Evolutionary conservation across 495 filamentous ascomycete species (phyloP).

Genomic region (Trichodelitschia bisporula): DNA sequence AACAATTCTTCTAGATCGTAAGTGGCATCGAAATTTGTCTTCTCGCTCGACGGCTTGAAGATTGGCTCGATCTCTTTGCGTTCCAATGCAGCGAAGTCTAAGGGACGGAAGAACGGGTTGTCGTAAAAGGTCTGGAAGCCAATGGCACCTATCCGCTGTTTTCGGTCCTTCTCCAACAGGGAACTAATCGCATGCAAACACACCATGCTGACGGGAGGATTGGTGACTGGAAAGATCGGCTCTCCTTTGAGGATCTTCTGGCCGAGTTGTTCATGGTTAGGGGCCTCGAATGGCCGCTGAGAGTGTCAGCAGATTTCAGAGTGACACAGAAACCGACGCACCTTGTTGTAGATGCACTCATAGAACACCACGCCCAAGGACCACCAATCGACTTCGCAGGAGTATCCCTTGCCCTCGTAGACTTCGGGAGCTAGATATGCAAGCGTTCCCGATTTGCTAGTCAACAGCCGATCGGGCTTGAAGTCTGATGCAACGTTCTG

Average conservation of each 20-base stretch:
- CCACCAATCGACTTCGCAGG: slow-evolving; percentile 90
- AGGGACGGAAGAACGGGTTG: slow-evolving; percentile 65
- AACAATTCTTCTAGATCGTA: slow-evolving; percentile 91
- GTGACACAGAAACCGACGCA: slow-evolving; percentile 12
- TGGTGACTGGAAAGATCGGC: slow-evolving; percentile 71
- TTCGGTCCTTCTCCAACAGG: slow-evolving; percentile 56
- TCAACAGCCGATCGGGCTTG: slow-evolving; percentile 52
- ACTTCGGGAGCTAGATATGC: slow-evolving; percentile 95
- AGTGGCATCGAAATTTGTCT: slow-evolving; percentile 97
- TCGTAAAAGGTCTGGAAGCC: slow-evolving; percentile 59
- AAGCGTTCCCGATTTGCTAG: slow-evolving; percentile 88
- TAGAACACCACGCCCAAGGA: slow-evolving; percentile 90
- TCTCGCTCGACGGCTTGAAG: slow-evolving; percentile 80
- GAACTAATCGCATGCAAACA: slow-evolving; percentile 71
- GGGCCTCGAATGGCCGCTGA: slow-evolving; percentile 75
- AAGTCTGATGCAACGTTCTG: slow-evolving; percentile 96
- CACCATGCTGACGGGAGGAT: slow-evolving; percentile 60
- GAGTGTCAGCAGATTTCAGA: slow-evolving; percentile 2
- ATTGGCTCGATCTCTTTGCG: slow-evolving; percentile 77
- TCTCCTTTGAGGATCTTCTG: slow-evolving; percentile 60
- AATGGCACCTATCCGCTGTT: slow-evolving; percentile 54
- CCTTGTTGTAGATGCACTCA: slow-evolving; percentile 98
- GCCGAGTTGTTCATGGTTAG: slow-evolving; percentile 54
- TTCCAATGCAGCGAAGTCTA: slow-evolving; percentile 72
- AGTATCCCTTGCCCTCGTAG: slow-evolving; percentile 70